These are phyloP conservation scores for Phenoliferia sp. DNA, from an alignment of 1,284 basidiomycete genomes.

Conservation along the genomic window DNA sequence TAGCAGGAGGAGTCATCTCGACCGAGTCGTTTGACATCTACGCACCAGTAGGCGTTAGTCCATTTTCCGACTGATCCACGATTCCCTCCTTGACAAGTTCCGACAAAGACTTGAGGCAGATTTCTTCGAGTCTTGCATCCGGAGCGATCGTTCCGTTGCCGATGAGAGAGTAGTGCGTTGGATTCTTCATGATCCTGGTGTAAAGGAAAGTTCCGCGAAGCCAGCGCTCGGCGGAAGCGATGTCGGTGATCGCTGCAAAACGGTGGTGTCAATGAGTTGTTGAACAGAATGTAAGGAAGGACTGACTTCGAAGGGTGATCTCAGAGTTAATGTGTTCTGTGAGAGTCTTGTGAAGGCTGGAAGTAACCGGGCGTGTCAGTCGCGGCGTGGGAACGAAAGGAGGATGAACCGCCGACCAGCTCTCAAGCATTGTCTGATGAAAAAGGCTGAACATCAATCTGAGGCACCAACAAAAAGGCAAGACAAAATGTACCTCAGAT, in stretches of 20 bases:
- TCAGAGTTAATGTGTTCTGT: constrained; percentile 89
- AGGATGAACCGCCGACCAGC: constrained; percentile 46
- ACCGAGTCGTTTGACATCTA: background rate
- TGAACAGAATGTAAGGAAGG: fast-evolving
- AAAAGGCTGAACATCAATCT: background rate
- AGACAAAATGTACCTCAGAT: constrained; percentile 14
- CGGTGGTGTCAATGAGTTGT: background rate
- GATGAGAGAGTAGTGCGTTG: constrained; percentile 57
- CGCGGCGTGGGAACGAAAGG: too few species aligned
- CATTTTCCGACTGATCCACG: constrained; percentile 14
- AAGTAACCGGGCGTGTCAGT: background rate
- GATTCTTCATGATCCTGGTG: constrained; percentile 76
- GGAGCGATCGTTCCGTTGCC: constrained; percentile 11
- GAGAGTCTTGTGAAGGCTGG: constrained; percentile 65
- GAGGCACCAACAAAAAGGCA: constrained; percentile 36
- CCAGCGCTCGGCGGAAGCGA: constrained; percentile 66
- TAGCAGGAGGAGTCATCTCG: background rate
- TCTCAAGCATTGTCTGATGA: constrained; percentile 67
- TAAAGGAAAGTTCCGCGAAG: constrained; percentile 63
- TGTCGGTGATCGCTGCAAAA: constrained; percentile 55
- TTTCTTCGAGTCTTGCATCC: constrained; percentile 32
- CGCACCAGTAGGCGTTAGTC: constrained; percentile 15
- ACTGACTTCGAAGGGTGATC: constrained; percentile 63
- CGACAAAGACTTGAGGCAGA: constrained; percentile 28
- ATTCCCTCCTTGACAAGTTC: constrained; percentile 29